These are phyloP conservation scores for Lepiota subincarnata DNA, from an alignment of 768 basidiomycete species.

Conservation along the genomic window DNA sequence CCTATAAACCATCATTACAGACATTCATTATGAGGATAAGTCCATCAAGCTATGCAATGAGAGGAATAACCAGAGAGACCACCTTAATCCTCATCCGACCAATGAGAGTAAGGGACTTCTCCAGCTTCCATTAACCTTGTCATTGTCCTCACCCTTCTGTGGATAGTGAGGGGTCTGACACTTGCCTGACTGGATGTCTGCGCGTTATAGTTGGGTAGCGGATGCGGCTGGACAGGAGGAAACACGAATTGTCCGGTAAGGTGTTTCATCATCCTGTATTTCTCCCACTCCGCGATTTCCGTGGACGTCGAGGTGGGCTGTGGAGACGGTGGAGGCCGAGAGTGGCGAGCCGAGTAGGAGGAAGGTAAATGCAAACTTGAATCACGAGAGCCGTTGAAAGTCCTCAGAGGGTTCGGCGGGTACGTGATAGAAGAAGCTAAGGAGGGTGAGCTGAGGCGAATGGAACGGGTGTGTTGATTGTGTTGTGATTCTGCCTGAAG, in stretches of 20 bases:
- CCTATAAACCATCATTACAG: not conserved
- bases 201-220: slow-evolving; percentile 14
- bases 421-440: slow-evolving; percentile 14
- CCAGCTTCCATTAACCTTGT: slow-evolving; percentile 29
- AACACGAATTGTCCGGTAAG: slow-evolving; percentile 39
- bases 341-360: not conserved
- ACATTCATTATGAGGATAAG: not conserved
- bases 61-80: not conserved
- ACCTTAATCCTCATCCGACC: slow-evolving; percentile 23
- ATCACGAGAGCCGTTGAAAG: not conserved
- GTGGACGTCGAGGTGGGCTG: slow-evolving; percentile 24
- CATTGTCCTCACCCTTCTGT: slow-evolving; percentile 30
- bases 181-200: slow-evolving; percentile 2
- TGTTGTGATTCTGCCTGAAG: slow-evolving; percentile 6
- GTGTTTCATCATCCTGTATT: slow-evolving; percentile 31
- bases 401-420: not conserved
- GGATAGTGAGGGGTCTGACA: slow-evolving; percentile 15
- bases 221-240: slow-evolving; percentile 30
- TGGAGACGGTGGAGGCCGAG: slow-evolving; percentile 28
- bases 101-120: slow-evolving; percentile 23
- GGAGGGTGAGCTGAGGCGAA: slow-evolving; percentile 14
- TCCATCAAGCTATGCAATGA: not conserved
- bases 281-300: slow-evolving; percentile 35
- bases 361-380: not conserved
- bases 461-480: slow-evolving; percentile 14